Evolutionary conservation across 1,139 yeast genomes (phyloP), one percentile per base, ranked within the genome.

Genomic region (Saccharomyces pastorianus): DNA sequence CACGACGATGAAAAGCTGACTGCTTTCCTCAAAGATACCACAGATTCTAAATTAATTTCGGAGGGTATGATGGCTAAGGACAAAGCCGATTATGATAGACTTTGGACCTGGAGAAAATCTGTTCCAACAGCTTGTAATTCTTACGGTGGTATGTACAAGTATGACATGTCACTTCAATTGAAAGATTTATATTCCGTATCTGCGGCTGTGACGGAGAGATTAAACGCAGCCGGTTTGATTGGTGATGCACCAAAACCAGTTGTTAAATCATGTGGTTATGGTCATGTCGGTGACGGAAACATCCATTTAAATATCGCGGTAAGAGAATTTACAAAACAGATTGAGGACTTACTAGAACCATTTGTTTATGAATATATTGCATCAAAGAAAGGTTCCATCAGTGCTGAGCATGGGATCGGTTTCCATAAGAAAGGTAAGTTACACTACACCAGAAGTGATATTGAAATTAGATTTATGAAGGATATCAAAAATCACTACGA

Each of bases 341-440:
- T 90, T 54, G 96, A 90, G 72, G 73, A 78, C 53, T 80, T 78
- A 1, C 76, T 90, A 59, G 97, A 90, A 72, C 97, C 97, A 34
- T 90, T 84, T 72, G 93, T 90, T 29, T 90, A 88, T 65, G 95
- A 90, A 73, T 89, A 95, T 87, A 85, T 90, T 58, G 78, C 80
- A 56, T 79, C 84, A 60, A 78, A 78, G 60, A 73, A 81, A 50
- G 97, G 97, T 41, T 88, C 96, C 1, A 85, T 90, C 56, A 85
- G 95, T 53, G 97, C 97, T 42, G 97, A 90, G 71, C 97, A 90
- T 69, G 97, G 97, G 3, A 77, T 90, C 57, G 97, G 97, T 1
- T 86, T 90, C 80, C 96, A 90, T 67, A 90, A 90, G 83, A 87
- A 84, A 65, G 85, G 86, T 65, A 89, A 86, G 68, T 78, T 90